A percentile compares a stretch with the other conserved stretches of the same genome.
Conservation (phyloP, 768 basidiomycete genomes). For the Mycena albidolilacea region DNA sequence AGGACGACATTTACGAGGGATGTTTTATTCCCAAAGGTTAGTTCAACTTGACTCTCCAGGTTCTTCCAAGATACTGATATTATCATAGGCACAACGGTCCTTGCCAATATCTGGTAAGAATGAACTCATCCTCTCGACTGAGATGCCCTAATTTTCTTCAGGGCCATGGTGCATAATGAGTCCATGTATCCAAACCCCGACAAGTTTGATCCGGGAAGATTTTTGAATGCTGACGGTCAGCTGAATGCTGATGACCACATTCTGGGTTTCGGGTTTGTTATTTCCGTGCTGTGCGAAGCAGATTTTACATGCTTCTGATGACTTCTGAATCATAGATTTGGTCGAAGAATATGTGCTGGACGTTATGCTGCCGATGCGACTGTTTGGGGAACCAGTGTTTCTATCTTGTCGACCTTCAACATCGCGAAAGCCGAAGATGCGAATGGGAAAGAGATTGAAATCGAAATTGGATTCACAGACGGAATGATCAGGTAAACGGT, state of each 20-base stretch:
- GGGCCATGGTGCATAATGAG: slow-evolving; percentile 45
- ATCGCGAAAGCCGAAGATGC: too few species aligned
- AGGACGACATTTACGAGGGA: slow-evolving; percentile 39
- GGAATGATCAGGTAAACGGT: slow-evolving; percentile 9
- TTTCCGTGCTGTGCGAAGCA: neutral
- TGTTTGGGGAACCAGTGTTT: too few species aligned
- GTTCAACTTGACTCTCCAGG: slow-evolving; percentile 35
- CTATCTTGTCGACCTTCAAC: too few species aligned
- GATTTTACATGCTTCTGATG: neutral
- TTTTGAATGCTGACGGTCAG: slow-evolving; percentile 37
- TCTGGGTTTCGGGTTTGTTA: neutral
- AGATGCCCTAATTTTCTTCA: neutral
- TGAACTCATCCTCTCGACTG: neutral
- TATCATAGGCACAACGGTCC: slow-evolving; percentile 4
- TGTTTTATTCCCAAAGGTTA: slow-evolving; percentile 47
- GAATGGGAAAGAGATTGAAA: too few species aligned
- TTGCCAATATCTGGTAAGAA: slow-evolving; percentile 16
- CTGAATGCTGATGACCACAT: neutral
- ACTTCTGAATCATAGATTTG: slow-evolving; percentile 2
- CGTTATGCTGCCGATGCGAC: too few species aligned
- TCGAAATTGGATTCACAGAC: neutral
- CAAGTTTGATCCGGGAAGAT: slow-evolving; percentile 47
- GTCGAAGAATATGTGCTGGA: slow-evolving; percentile 2
- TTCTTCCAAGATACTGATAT: neutral
- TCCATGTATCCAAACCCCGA: slow-evolving; percentile 46